phyloP scores from a whole-genome alignment of 2,329 filamentous ascomycete genomes.

The Hypoxylon sp. region DNA sequence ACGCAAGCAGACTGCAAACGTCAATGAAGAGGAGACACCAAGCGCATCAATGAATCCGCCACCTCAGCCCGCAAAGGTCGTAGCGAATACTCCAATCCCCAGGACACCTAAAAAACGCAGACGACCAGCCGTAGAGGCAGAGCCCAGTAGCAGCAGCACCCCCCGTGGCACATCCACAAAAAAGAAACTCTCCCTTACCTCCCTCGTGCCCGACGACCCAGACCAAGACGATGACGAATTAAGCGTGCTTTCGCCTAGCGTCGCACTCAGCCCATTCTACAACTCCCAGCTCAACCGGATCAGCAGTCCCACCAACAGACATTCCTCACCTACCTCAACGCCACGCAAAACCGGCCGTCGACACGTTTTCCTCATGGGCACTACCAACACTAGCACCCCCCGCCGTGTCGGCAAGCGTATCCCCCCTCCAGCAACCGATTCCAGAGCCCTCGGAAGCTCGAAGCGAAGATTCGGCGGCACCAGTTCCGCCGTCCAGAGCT shows the following conservation, averaged over 20 bases:
- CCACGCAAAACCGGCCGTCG: slow-evolving; percentile 37
- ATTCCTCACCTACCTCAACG: slow-evolving; percentile 12
- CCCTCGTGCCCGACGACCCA: slow-evolving; percentile 46
- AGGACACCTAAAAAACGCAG: slow-evolving; percentile 37
- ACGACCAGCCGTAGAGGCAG: slow-evolving; percentile 4
- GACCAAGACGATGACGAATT: slow-evolving; percentile 50
- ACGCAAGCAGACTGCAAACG: neutral
- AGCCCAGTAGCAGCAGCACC: slow-evolving; percentile 13
- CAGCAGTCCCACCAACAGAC: neutral
- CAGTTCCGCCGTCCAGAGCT: slow-evolving; percentile 46
- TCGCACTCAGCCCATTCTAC: slow-evolving; percentile 28
- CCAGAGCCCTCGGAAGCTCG: slow-evolving; percentile 32
- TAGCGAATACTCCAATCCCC: slow-evolving; percentile 10
- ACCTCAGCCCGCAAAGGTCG: neutral
- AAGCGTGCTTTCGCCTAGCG: slow-evolving; percentile 41
- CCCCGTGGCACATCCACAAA: slow-evolving; percentile 15
- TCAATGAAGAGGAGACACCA: neutral
- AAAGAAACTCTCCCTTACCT: slow-evolving; percentile 46
- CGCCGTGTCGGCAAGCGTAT: slow-evolving; percentile 20
- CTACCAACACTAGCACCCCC: slow-evolving; percentile 11
- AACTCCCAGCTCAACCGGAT: neutral
- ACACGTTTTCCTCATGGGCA: slow-evolving; percentile 21
- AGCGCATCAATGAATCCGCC: neutral
- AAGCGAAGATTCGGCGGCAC: slow-evolving; percentile 18
- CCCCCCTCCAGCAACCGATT: slow-evolving; percentile 46